Base-by-base conservation (phyloP, 352 stramenopile species). In the Globisporangium polare region DNA sequence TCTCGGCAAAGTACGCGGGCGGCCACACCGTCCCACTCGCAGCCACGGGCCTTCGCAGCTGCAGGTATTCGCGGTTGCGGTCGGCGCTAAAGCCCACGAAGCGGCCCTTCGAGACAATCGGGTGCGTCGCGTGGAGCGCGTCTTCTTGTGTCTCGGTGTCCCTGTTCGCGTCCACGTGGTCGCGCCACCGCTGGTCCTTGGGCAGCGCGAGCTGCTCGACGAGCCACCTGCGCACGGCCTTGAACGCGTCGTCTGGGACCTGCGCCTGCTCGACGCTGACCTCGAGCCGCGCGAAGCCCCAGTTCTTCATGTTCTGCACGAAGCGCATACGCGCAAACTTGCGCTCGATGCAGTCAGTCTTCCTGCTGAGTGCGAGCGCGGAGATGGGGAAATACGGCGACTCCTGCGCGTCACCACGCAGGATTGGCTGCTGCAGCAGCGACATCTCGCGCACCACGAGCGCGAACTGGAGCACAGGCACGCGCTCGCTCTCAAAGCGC, bases 21-120 rank as follows among this genome's bases (percentile, higher is more conserved):
- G 86, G 86, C 86, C 86, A 94, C n/a, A 83, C 73, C 1, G 83
- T 92, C 2, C 86, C 82, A 62, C 82, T 92, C 8, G 58, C 57
- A 0, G 76, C 75, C 35, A 94, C 75, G 20, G 83, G 83, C 0
- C 79, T 72, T 0, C 86, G 81, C 31, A 94, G 58, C 50, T 94
- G 86, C 62, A 94, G 58, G 64, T 92, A 94, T 56, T 94, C 81
- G 53, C 83, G 80, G 60, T 88, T 92, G 10, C 71, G 76, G 53
- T 94, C 86, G 5, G 63, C 58, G 26, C 72, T 87, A 50, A 92
- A 94, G 29, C 86, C 86, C 22, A 94, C 83, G 58, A 79, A 88
- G 0, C 86, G 73, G 27, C 85, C 85, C 56, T 76, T 73, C 1
- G 83, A 92, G 17, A 91, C 76, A 3, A 71, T 63, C 0, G 81